phyloP scores from a whole-genome alignment of 2,329 filamentous ascomycete species.

The Alternaria hordeiaustralica region DNA sequence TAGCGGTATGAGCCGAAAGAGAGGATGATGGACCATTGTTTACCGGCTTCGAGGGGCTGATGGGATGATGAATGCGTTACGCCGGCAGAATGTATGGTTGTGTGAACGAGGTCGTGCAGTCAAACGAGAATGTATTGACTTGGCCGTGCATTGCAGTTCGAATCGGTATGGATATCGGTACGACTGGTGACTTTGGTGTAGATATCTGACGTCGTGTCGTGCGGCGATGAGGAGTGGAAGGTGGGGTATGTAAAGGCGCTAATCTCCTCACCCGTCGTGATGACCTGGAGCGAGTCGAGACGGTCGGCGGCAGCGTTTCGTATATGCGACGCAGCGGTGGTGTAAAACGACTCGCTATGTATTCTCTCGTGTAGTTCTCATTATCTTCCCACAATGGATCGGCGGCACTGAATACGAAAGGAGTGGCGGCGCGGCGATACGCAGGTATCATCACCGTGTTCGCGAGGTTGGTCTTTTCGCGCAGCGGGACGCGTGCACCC shows the following conservation, averaged over 20 bases:
- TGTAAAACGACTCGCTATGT: not conserved
- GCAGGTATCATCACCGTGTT: not conserved
- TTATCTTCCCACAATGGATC: not conserved
- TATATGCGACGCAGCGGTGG: not conserved
- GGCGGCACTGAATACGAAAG: not conserved
- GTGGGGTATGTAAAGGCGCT: not conserved
- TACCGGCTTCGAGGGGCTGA: not conserved
- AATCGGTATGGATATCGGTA: not conserved
- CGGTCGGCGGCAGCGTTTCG: not conserved
- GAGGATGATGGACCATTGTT: not conserved
- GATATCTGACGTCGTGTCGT: not conserved
- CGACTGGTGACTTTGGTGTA: not conserved
- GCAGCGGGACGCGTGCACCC: not conserved
- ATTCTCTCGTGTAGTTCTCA: not conserved
- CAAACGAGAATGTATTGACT: not conserved
- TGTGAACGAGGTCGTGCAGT: not conserved
- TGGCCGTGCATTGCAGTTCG: not conserved
- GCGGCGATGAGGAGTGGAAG: not conserved
- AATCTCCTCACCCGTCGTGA: not conserved
- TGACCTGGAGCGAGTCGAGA: not conserved
- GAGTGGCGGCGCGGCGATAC: not conserved
- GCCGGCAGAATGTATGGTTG: not conserved
- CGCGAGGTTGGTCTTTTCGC: not conserved
- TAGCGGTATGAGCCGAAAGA: not conserved
- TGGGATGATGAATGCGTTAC: not conserved